A percentile compares a stretch with the other conserved stretches of the same genome.
phyloP scores from a whole-genome alignment of 1,284 basidiomycete genomes.

The Irpex lacteus region DNA sequence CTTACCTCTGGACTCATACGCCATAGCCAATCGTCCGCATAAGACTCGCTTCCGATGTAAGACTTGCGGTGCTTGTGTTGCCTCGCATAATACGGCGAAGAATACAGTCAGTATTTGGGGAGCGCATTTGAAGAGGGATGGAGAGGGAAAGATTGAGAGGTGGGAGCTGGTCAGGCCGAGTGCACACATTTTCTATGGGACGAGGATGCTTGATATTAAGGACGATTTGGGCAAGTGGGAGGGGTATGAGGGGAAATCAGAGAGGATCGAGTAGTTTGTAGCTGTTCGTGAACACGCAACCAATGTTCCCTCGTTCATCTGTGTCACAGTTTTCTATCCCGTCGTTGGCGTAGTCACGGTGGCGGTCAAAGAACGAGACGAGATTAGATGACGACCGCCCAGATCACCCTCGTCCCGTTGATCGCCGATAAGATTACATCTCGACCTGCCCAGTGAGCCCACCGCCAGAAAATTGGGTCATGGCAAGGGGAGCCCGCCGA shows the following conservation, averaged over 20 bases:
- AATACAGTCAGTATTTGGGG: conserved; percentile 55
- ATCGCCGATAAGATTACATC: conserved; percentile 1
- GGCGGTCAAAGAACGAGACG: not conserved
- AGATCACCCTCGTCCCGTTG: not conserved
- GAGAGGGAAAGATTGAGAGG: conserved; percentile 41
- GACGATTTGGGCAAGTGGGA: conserved; percentile 61
- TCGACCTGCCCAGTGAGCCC: too few species aligned
- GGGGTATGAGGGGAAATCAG: conserved; percentile 44
- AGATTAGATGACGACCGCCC: not conserved
- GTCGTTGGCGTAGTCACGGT: too few species aligned
- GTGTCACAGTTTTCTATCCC: too few species aligned
- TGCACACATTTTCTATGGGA: conserved; percentile 63
- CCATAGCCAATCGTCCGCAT: conserved; percentile 45
- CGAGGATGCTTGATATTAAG: conserved; percentile 51
- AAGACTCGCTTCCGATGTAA: conserved; percentile 62
- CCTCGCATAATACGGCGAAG: conserved; percentile 45
- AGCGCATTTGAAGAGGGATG: conserved; percentile 47
- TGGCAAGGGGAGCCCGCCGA: too few species aligned
- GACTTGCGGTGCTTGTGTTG: conserved; percentile 50
- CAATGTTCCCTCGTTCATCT: too few species aligned
- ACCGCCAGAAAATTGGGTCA: too few species aligned
- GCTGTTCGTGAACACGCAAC: too few species aligned
- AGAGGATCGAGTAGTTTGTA: not conserved
- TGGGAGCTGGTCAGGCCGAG: conserved; percentile 56
- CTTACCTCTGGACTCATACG: conserved; percentile 41